These are phyloP conservation scores for Trypanosoma avium DNA, from an alignment of 208 protist genomes.

Conservation along the genomic window DNA sequence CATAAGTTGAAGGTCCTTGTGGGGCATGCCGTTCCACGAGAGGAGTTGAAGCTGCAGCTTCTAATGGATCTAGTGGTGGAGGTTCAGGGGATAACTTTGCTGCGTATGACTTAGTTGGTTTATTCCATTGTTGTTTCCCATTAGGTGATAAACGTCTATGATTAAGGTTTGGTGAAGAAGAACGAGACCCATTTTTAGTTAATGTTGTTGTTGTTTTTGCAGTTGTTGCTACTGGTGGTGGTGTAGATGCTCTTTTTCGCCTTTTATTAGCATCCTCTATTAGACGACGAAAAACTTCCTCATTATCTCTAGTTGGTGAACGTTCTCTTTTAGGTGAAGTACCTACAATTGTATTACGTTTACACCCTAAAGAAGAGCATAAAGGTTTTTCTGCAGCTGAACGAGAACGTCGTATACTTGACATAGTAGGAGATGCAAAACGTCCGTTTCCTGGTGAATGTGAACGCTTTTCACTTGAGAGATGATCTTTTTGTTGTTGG, in stretches of 20 bases:
- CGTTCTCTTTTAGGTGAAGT: not conserved
- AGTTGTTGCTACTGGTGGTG: not conserved
- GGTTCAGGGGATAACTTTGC: constrained; percentile 42
- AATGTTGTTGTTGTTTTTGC: not conserved
- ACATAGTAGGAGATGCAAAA: constrained; percentile 24
- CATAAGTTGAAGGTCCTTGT: constrained; percentile 52
- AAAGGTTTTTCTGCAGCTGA: not conserved
- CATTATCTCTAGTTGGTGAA: not conserved
- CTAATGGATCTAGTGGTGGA: constrained; percentile 26
- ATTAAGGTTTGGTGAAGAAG: not conserved
- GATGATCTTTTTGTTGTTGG: not conserved
- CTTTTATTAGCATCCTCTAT: constrained; percentile 26
- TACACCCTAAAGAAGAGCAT: not conserved
- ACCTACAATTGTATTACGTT: not conserved
- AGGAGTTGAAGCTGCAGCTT: constrained; percentile 40
- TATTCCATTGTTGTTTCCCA: constrained; percentile 30
- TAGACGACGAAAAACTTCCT: constrained; percentile 25
- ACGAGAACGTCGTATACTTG: constrained; percentile 12
- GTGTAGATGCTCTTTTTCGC: not conserved
- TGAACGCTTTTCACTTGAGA: not conserved
- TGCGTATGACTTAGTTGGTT: constrained; percentile 59
- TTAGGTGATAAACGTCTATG: not conserved
- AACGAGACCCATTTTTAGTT: not conserved
- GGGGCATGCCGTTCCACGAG: constrained; percentile 52
- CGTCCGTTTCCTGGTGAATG: not conserved